Evolutionary conservation across 2,329 filamentous ascomycete genomes (phyloP), one percentile per base, ranked within the genome.

Genomic region (Dichotomopilus funicola): DNA sequence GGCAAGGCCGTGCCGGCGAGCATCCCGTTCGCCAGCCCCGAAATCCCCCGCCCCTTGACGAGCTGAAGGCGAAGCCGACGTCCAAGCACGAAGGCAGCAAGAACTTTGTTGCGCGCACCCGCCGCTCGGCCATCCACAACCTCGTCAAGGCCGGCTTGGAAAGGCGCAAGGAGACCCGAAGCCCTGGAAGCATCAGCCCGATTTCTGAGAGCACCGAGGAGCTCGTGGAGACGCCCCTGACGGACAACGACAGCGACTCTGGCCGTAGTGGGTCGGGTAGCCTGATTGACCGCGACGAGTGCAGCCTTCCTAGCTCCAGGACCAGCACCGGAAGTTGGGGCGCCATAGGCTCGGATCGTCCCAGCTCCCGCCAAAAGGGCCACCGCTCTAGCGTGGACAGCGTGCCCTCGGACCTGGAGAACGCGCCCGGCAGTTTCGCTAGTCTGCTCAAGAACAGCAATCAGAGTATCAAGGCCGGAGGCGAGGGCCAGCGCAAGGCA

Each of bases 71-170:
- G 19, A 94, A 91, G 73, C 94, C 94, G 1, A 97, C 92, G 7
- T 86, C 89, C 63, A 96, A 91, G 75, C 83, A 92, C 61, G 92
- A 97, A 71, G 94, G 92, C 31, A 96, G 92, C 83, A 86, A 96
- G 82, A 99, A 99, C 76, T 99, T 99, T 73, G 88, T 88, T 9
- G 85, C 91, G 54, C 91, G 94, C 59, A 91, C 95, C 66, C 90
- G 94, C 58, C 90, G 92, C 61, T 91, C 88, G 65, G 94, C 94
- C 33, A 85, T 99, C 45, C 86, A 91, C 75, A 96, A 91, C 68
- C 81, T 99, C 49, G 89, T 96, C 59, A 88, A 89, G 62, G 92
- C 92, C 53, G 91, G 92, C 12, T 81, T 94, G 60, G 89, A 91
- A 67, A 88, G 94, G 57, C 89, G 92, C 81, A 78, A 87, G 80